These are phyloP conservation scores for Coffea humblotiana DNA, from an alignment of 305 asterid genomes.

Conservation along the genomic window DNA sequence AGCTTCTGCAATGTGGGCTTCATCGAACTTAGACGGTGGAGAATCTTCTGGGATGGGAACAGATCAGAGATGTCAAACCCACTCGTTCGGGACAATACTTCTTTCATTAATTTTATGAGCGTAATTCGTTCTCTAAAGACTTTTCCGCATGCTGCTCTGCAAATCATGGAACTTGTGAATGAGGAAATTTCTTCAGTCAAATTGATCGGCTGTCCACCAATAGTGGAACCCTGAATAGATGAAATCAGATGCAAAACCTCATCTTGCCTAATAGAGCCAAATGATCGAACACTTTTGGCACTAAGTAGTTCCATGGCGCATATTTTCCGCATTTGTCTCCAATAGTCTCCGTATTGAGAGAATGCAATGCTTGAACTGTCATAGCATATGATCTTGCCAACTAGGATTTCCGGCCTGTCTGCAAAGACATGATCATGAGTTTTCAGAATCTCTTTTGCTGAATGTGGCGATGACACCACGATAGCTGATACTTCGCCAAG, in stretches of 20 bases:
- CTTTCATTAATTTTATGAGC: not conserved
- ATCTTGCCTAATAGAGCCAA: not conserved
- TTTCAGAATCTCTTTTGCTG: too few species aligned
- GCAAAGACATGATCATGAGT: not conserved
- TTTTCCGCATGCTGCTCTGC: not conserved
- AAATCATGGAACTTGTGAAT: not conserved
- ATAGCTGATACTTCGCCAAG: too few species aligned
- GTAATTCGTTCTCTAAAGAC: not conserved
- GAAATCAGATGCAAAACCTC: not conserved
- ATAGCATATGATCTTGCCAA: not conserved
- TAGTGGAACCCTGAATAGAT: not conserved
- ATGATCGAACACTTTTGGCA: not conserved
- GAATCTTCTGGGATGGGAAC: constrained; percentile 30
- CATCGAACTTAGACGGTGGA: constrained; percentile 17
- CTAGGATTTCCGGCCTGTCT: not conserved
- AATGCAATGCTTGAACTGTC: not conserved
- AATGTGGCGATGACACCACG: too few species aligned
- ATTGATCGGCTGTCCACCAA: not conserved
- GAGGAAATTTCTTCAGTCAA: not conserved
- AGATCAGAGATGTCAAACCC: not conserved
- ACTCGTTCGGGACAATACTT: not conserved
- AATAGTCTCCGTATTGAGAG: not conserved
- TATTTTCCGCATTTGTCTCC: not conserved
- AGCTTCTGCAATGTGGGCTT: constrained; percentile 11
- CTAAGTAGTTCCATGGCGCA: not conserved